Percentiles rank a stretch among this genome's conserved stretches.
Evolutionary conservation across 306 rosid genomes (phyloP).

Genomic region (Gastrolobium villosum): DNA sequence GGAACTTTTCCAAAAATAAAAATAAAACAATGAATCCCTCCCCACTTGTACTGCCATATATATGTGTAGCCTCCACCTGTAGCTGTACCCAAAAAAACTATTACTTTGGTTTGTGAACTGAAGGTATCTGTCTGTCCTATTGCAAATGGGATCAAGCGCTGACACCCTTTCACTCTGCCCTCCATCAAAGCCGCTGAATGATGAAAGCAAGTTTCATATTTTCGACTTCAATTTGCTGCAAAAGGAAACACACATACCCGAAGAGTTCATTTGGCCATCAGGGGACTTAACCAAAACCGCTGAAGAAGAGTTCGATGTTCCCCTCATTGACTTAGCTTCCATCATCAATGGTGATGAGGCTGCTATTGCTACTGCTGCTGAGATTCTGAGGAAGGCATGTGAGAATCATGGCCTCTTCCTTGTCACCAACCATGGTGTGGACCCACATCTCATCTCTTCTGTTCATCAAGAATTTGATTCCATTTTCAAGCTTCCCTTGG

Average conservation of each 20-base stretch:
- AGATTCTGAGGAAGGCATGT: not conserved
- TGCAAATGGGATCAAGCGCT: no score
- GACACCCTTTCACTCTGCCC: not conserved
- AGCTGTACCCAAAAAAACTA: no score
- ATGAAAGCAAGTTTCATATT: not conserved
- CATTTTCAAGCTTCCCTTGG: not conserved
- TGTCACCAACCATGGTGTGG: constrained; percentile 1
- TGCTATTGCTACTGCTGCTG: no score
- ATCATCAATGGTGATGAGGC: not conserved
- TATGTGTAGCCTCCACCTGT: not conserved
- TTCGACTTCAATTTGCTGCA: not conserved
- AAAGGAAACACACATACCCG: no score
- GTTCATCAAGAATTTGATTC: not conserved
- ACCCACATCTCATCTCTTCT: not conserved
- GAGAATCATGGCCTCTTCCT: not conserved
- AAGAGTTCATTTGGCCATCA: no score
- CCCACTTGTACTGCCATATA: not conserved
- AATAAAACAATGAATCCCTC: not conserved
- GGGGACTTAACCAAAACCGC: no score
- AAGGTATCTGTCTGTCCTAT: not conserved
- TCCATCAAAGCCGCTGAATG: no score
- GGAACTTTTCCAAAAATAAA: not conserved
- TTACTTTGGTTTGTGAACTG: no score
- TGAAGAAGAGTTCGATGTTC: no score
- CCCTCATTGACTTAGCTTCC: no score